phyloP scores from a whole-genome alignment of 305 asterid species.

The Solanum hybrid region DNA sequence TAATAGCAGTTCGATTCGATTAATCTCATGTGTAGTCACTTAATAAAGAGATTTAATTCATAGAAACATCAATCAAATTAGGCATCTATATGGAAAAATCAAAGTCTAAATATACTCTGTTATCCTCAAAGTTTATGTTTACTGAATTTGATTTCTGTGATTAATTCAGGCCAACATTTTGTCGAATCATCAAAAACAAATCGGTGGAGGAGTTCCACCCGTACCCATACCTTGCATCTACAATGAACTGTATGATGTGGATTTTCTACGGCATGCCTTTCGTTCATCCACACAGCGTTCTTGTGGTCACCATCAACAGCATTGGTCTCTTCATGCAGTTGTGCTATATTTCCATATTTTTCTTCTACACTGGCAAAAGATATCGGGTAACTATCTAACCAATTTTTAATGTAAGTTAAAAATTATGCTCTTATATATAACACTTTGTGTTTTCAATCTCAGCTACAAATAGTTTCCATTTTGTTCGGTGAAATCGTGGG shows the following conservation, averaged over 20 bases:
- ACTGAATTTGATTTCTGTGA: neutral
- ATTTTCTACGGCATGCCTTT: slow-evolving; percentile 47
- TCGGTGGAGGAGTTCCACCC: slow-evolving; percentile 62
- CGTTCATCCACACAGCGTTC: slow-evolving; percentile 47
- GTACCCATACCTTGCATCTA: slow-evolving; percentile 47
- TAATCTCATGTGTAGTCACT: neutral
- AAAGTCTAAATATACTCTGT: neutral
- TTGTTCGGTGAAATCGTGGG: slow-evolving; percentile 19
- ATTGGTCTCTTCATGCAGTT: slow-evolving; percentile 40
- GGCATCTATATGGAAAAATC: neutral
- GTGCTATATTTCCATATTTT: slow-evolving; percentile 37
- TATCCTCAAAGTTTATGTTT: neutral
- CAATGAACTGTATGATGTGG: slow-evolving; percentile 62
- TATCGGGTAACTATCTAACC: slow-evolving; percentile 21
- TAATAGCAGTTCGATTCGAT: neutral
- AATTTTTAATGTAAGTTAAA: neutral
- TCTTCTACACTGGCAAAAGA: slow-evolving; percentile 23
- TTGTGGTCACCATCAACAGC: slow-evolving; percentile 51
- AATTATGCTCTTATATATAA: neutral
- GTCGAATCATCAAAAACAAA: slow-evolving; percentile 34
- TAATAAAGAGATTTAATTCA: neutral
- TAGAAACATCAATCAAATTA: neutral
- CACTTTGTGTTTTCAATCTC: neutral
- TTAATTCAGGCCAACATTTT: slow-evolving; percentile 37
- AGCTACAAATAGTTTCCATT: slow-evolving; percentile 18